Base-by-base conservation (phyloP, 495 filamentous ascomycete species). In the Rostrohypoxylon terebratum region DNA sequence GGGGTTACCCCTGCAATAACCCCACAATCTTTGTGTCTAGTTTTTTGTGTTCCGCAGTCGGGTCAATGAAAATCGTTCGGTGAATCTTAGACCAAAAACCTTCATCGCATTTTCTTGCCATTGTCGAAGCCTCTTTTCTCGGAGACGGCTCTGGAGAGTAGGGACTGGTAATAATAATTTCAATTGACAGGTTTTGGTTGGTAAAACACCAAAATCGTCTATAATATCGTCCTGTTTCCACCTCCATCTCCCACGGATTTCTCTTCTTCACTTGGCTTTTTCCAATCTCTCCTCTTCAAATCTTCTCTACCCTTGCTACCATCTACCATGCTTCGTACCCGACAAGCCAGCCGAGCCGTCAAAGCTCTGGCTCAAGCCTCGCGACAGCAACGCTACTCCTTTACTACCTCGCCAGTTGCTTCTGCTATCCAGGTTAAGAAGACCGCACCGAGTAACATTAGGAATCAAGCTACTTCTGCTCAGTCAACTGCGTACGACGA, bases 301-400 rank as follows among this genome's bases (percentile, higher is more conserved):
- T 50, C 53, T 59, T 55, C n/a, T 55, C 31, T 16, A 31, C 51
- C n/a, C 50, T 36, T 73, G 64, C 48, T 28, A 66, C 66, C 50
- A 84, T 84, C 48, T 28, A 66, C 66, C 50, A 84, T 84, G 83
- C 80, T 84, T 72, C 83, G 81, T 47, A 77, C 78, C 53, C 71
- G 80, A 53, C 80, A 79, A 68, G 78, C 82, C 44, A 69, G 75
- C 74, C 77, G 78, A 71, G 82, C 83, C 79, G 70, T 83, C 66
- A 81, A 60, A 75, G 81, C 75, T 68, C 40, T 84, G 77, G 78
- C 78, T 70, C 78, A 82, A 51, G 55, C 77, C 50, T 81, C 77
- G 60, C 73, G 76, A 69, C 69, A 67, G 45, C 74, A 60, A 61
- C 63, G 69, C 68, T 74, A 72, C 68, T 44, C 65, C 28, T 47